Conservation (phyloP, 495 filamentous ascomycete species). For the Margaritispora aquatica region DNA sequence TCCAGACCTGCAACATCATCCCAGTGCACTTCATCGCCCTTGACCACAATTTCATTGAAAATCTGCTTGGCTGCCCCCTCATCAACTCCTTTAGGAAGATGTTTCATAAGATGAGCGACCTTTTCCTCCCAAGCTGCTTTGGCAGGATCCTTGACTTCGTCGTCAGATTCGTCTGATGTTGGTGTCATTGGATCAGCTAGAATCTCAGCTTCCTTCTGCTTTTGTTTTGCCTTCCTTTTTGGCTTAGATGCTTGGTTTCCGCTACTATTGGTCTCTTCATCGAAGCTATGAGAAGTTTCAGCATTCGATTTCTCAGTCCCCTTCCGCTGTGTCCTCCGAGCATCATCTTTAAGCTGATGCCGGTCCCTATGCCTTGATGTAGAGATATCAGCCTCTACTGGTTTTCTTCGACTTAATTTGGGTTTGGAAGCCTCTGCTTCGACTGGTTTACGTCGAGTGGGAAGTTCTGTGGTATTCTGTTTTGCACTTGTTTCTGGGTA, state of each 20-base stretch:
- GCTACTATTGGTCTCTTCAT: constrained; percentile 33
- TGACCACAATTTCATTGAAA: constrained; percentile 90
- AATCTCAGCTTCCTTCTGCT: constrained; percentile 18
- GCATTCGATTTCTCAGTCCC: constrained; percentile 14
- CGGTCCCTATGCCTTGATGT: constrained; percentile 25
- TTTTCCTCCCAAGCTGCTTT: constrained; percentile 42
- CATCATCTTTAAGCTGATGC: constrained; percentile 17
- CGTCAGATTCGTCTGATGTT: constrained; percentile 18
- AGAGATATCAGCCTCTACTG: constrained; percentile 25
- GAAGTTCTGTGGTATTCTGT: constrained; percentile 14
- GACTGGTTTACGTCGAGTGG: constrained; percentile 14
- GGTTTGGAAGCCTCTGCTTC: constrained; percentile 1
- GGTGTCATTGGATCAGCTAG: constrained; percentile 23
- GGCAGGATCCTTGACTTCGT: constrained; percentile 3
- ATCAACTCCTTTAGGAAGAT: constrained; percentile 76
- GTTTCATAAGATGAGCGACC: constrained; percentile 56
- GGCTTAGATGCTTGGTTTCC: constrained; percentile 12
- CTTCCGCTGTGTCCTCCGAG: constrained; percentile 15
- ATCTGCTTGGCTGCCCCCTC: constrained; percentile 79
- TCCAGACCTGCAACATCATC: constrained; percentile 89
- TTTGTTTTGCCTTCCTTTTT: constrained; percentile 21
- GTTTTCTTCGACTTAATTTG: constrained; percentile 12
- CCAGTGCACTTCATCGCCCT: constrained; percentile 95
- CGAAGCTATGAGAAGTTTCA: constrained; percentile 31
- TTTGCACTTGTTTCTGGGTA: constrained; percentile 24